Base-by-base conservation (phyloP, 139 green algal species). In the Tetraselmis chui region DNA sequence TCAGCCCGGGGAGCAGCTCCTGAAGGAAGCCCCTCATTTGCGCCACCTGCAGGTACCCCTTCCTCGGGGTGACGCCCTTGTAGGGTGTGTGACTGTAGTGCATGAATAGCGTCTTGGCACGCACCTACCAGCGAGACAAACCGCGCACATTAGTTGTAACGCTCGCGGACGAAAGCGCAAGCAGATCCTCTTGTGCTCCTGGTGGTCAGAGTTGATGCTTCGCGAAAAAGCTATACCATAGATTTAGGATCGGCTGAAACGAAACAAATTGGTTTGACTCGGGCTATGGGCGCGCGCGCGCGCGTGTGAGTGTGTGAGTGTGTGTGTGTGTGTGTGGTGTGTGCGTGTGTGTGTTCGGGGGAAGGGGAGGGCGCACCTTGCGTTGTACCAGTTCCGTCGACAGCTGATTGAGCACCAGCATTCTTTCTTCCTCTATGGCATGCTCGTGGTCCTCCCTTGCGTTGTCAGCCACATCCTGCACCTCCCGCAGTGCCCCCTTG, bases 401-500 rank as follows among this genome's bases (percentile, higher is more conserved):
- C 18, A 67, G 5, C 45, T 67, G 45, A 18, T 67, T 67, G 45
- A 67, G 45, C 45, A 67, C 45, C 11, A 5, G 45, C 45, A 67
- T 5, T 18, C 18, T 67, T 18, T 67, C 45, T 67, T 5, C 45
- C 18, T 67, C 45, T 18, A 67, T 67, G 11, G 11, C 11, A 5
- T 18, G 45, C 45, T 67, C 45, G 18, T 67, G 45, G 45, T 67
- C 45, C 45, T 67, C 45, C 45, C 45, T 5, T 18, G 18, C 18
- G 18, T 18, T 18, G 18, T 67, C 45, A 5, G 45, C 45, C 45
- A 67, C 45, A 67, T 67, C 45, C 45, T 67, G 5, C 45, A 67
- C 45, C 45, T 67, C 45, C 11, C 45, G 45, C 45, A 67, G 45
- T 28, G 82, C 81, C 5, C 11, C 59, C 76, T 88, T 82, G 77